A percentile compares a stretch with the other conserved stretches of the same genome.
These are phyloP conservation scores for Taphrina confusa DNA, from an alignment of 1,139 yeast species.

Conservation along the genomic window DNA sequence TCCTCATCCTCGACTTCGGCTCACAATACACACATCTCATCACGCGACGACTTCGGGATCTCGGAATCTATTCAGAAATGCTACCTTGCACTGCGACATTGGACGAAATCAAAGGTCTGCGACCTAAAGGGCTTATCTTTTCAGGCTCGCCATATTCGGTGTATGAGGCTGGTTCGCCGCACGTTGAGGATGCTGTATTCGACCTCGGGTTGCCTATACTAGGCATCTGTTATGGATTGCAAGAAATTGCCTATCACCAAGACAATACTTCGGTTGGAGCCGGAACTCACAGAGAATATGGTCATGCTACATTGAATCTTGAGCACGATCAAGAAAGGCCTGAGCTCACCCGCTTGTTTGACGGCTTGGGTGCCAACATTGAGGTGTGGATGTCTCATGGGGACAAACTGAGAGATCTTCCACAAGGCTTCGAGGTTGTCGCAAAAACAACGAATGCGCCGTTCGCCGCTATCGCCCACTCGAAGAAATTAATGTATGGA, in stretches of 20 bases:
- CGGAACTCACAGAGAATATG: slow-evolving; percentile 98
- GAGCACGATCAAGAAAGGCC: slow-evolving; percentile 37
- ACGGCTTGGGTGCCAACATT: slow-evolving; percentile 61
- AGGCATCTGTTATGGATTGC: slow-evolving; percentile 99
- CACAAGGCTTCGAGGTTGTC: slow-evolving; percentile 82
- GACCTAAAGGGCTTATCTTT: slow-evolving; percentile 91
- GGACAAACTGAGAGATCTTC: slow-evolving; percentile 88
- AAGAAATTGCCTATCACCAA: slow-evolving; percentile 85
- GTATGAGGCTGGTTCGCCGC: slow-evolving; percentile 92
- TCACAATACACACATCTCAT: slow-evolving; percentile 97
- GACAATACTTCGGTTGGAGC: slow-evolving; percentile 93
- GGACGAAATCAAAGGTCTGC: slow-evolving; percentile 76
- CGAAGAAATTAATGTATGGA: slow-evolving; percentile 74
- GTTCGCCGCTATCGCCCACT: slow-evolving; percentile 86
- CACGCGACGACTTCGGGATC: slow-evolving; percentile 96
- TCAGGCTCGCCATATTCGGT: slow-evolving; percentile 99
- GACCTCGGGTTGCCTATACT: slow-evolving; percentile 87
- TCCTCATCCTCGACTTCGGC: slow-evolving; percentile 90
- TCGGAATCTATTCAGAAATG: slow-evolving; percentile 98
- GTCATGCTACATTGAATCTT: slow-evolving; percentile 87
- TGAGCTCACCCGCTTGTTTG: slow-evolving; percentile 64
- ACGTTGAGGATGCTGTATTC: slow-evolving; percentile 92
- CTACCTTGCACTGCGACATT: slow-evolving; percentile 98
- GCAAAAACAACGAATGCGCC: slow-evolving; percentile 96
- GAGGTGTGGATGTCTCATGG: slow-evolving; percentile 99